phyloP scores from a whole-genome alignment of 2,329 filamentous ascomycete species.

The Gnomoniopsis sp. region DNA sequence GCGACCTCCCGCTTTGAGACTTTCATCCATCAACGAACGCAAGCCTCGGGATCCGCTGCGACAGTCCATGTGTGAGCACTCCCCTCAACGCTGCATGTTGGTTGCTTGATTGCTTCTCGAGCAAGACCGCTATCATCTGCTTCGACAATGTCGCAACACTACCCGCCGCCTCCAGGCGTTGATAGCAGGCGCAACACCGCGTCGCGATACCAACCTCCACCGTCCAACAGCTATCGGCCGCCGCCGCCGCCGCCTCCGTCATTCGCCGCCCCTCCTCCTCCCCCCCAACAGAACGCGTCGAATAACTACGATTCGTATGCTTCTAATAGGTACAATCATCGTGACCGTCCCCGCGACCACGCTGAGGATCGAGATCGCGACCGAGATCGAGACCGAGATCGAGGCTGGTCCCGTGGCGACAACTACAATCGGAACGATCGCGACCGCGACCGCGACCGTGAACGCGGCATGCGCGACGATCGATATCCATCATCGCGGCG shows the following conservation, averaged over 20 bases:
- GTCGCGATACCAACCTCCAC: slow-evolving; percentile 9
- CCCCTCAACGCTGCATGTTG: slow-evolving; percentile 3
- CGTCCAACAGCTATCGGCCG: slow-evolving; percentile 9
- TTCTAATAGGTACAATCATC: background rate
- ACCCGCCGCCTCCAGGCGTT: slow-evolving; percentile 17
- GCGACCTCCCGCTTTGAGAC: background rate
- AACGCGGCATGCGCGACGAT: slow-evolving; percentile 17
- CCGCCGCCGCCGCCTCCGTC: slow-evolving; percentile 14
- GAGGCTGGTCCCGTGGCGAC: background rate
- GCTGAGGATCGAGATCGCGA: background rate
- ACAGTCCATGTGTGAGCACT: background rate
- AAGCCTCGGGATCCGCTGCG: background rate
- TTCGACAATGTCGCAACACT: slow-evolving; percentile 15
- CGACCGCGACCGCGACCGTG: slow-evolving; percentile 9
- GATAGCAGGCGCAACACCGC: slow-evolving; percentile 8
- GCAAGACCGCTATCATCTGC: background rate
- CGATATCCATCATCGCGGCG: slow-evolving; percentile 14
- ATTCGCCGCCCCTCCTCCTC: slow-evolving; percentile 9
- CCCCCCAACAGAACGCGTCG: slow-evolving; percentile 7
- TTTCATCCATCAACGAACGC: background rate
- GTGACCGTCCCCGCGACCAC: background rate
- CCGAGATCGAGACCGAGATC: slow-evolving; percentile 7
- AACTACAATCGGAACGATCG: slow-evolving; percentile 1
- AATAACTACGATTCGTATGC: slow-evolving; percentile 15
- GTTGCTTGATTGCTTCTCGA: background rate